These are phyloP conservation scores for Pseudocercospora pini-densiflorae DNA, from an alignment of 2,329 filamentous ascomycete genomes.

Conservation along the genomic window DNA sequence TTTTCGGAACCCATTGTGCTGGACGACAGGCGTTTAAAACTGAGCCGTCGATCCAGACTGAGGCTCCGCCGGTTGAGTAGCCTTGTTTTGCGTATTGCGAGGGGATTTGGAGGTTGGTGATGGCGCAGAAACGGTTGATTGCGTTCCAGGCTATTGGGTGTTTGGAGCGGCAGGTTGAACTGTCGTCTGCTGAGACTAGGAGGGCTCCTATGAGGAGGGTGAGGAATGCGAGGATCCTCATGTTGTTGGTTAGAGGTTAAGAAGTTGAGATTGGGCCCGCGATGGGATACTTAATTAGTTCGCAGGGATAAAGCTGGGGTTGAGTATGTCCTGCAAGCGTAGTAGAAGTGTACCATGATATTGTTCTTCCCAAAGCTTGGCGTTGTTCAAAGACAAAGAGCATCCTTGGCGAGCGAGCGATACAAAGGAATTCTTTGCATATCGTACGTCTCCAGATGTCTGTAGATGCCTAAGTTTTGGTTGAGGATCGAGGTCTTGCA, in stretches of 20 bases:
- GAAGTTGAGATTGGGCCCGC: not conserved
- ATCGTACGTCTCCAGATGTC: not conserved
- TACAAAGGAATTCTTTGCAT: not conserved
- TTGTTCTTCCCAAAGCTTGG: constrained; percentile 2
- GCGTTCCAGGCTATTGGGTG: not conserved
- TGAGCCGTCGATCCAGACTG: constrained; percentile 4
- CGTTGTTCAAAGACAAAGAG: not conserved
- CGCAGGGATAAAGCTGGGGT: not conserved
- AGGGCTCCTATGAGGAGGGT: not conserved
- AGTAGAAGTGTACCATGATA: not conserved
- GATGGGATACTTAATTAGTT: no score
- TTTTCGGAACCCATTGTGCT: constrained; percentile 1
- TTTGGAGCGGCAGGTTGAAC: not conserved
- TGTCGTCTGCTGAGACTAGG: constrained; percentile 3
- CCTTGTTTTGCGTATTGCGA: not conserved
- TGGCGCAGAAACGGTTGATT: constrained; percentile 11
- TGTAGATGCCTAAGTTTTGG: not conserved
- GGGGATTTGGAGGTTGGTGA: not conserved
- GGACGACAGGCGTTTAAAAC: not conserved
- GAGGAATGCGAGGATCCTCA: not conserved
- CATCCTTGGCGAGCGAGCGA: not conserved
- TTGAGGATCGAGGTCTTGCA: not conserved
- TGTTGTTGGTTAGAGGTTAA: not conserved
- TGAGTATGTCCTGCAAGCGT: not conserved
- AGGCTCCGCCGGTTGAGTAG: not conserved